Evolutionary conservation across 192 early-diverging fungal species (phyloP).

Genomic region (Obelidium mucronatum): DNA sequence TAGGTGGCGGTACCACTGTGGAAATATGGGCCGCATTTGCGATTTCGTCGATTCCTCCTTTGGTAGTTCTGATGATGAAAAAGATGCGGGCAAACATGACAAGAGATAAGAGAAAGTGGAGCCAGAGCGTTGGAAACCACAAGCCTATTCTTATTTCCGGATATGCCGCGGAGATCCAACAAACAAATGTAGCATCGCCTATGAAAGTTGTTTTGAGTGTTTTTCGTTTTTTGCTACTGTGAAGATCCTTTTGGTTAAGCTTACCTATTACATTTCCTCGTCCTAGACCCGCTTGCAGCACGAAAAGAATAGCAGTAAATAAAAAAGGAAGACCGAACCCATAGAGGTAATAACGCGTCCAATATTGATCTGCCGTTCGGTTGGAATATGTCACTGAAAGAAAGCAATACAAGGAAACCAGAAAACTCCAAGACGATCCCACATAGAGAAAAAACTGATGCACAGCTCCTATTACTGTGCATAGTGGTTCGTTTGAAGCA

Average conservation of each 20-base stretch:
- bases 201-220: too few species aligned
- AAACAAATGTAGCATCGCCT: not conserved
- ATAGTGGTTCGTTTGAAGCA: not conserved
- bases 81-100: too few species aligned
- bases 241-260: too few species aligned
- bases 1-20: too few species aligned
- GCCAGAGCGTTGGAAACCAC: too few species aligned
- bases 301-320: not conserved
- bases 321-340: not conserved
- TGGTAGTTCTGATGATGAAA: too few species aligned
- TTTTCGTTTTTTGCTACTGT: too few species aligned
- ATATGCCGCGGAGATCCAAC: not conserved
- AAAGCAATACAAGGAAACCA: not conserved
- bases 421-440: not conserved
- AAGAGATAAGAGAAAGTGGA: too few species aligned
- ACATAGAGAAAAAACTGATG: not conserved
- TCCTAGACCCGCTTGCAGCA: not conserved
- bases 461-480: not conserved
- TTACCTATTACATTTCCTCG: conserved; percentile 4
- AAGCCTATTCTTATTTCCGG: not conserved
- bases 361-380: not conserved
- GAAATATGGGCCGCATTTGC: too few species aligned
- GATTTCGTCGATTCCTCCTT: too few species aligned
- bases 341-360: conserved; percentile 1
- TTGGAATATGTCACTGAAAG: not conserved